These are phyloP conservation scores for Sanghuangporus weigelae DNA, from an alignment of 1,284 basidiomycete genomes.

Conservation along the genomic window DNA sequence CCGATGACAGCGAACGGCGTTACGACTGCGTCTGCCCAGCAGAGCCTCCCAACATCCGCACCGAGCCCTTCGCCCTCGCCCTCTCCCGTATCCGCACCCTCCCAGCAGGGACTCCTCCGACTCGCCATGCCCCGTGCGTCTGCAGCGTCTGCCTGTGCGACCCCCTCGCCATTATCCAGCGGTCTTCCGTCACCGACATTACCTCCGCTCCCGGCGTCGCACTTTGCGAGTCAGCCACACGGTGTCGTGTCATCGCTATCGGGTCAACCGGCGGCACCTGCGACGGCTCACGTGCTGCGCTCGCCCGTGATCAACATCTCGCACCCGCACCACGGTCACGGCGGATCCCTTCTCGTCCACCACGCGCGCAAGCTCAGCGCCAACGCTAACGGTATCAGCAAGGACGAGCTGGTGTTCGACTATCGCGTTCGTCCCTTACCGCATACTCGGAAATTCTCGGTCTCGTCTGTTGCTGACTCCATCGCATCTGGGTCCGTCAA, in stretches of 20 bases:
- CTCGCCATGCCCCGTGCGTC: constrained; percentile 7
- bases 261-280: neutral
- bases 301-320: constrained; percentile 17
- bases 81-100: neutral
- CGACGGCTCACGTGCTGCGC: neutral
- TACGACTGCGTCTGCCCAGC: constrained; percentile 5
- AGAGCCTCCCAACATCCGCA: constrained; percentile 7
- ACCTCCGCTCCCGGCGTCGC: constrained; percentile 6
- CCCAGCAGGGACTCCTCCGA: neutral
- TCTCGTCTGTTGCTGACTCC: neutral
- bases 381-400: neutral
- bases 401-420: constrained; percentile 7
- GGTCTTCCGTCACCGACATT: constrained; percentile 15
- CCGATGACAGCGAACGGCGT: neutral
- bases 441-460: neutral
- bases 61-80: constrained; percentile 8
- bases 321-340: neutral
- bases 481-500: neutral
- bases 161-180: constrained; percentile 12
- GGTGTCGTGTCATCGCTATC: neutral
- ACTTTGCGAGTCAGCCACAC: neutral
- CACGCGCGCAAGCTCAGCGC: neutral
- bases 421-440: neutral
- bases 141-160: neutral
- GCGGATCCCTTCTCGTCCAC: neutral